phyloP scores from a whole-genome alignment of 164 flowering plant genomes.

The Tetracentron sinense region DNA sequence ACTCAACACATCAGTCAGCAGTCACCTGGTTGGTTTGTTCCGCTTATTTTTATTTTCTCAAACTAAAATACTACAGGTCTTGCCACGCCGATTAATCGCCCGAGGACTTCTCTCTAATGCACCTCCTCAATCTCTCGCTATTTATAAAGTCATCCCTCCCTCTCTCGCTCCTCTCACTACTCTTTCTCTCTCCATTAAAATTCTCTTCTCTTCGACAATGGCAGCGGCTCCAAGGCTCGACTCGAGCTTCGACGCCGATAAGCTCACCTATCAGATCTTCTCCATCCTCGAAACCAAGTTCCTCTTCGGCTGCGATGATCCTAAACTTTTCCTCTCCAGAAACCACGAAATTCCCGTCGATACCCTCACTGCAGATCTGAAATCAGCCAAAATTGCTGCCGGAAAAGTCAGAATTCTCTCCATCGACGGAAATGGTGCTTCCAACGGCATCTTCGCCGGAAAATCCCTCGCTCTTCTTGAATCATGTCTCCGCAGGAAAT shows the following conservation, averaged over 20 bases:
- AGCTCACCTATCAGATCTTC: conserved; percentile 44
- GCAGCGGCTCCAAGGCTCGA: conserved; percentile 9
- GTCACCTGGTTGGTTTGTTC: no score
- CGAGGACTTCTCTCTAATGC: no score
- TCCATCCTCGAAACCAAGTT: conserved; percentile 42
- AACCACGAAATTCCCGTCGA: not conserved
- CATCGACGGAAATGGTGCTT: conserved; percentile 50
- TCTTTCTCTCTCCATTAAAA: no score
- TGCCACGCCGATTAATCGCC: no score
- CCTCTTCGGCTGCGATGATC: conserved; percentile 33
- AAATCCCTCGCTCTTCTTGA: conserved; percentile 48
- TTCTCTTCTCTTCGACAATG: no score
- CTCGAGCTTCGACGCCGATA: conserved; percentile 26
- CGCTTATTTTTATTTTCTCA: no score
- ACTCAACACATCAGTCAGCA: no score
- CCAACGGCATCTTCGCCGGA: conserved; percentile 54
- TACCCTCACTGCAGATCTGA: conserved; percentile 5
- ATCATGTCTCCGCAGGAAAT: conserved; percentile 26
- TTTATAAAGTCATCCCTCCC: no score
- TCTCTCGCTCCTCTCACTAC: no score
- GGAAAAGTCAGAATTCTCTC: conserved; percentile 58
- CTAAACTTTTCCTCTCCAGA: conserved; percentile 10
- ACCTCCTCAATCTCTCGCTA: no score
- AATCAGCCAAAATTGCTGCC: conserved; percentile 8
- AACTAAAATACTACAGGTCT: no score